Evolutionary conservation across 179 eudicot species (phyloP).

Genomic region (Beta corolliflora): DNA sequence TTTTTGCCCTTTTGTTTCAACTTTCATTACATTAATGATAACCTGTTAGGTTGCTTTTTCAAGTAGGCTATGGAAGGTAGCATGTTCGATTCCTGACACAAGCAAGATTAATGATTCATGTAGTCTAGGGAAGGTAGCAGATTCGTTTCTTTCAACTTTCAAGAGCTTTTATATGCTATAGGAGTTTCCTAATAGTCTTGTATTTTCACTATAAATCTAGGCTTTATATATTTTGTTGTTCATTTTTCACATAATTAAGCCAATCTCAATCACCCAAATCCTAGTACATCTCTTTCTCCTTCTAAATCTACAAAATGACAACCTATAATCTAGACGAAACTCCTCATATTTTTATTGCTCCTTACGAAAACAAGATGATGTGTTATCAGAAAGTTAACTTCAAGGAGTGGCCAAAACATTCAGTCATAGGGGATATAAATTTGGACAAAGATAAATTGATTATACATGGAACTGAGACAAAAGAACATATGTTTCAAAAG

Average conservation of each 20-base stretch:
- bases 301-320: conserved; percentile 9
- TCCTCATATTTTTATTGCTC: conserved; percentile 8
- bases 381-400: not conserved
- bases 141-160: too few relatives aligned
- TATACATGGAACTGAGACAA: conserved; percentile 24
- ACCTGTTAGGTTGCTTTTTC: too few relatives aligned
- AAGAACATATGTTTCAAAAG: conserved; percentile 19
- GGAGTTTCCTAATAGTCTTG: too few relatives aligned
- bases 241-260: not conserved
- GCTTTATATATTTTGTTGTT: too few relatives aligned
- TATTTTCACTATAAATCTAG: too few relatives aligned
- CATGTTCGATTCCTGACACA: too few relatives aligned
- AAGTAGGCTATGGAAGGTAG: too few relatives aligned
- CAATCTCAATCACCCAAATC: not conserved
- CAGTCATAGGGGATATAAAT: not conserved
- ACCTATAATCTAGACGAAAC: conserved; percentile 26
- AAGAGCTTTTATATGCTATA: too few relatives aligned
- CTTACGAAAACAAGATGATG: not conserved
- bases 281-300: not conserved
- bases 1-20: too few relatives aligned
- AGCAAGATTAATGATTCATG: too few relatives aligned
- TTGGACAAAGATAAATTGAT: conserved; percentile 19
- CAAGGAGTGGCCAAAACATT: not conserved
- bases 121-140: too few relatives aligned
- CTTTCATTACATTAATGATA: too few relatives aligned